A percentile compares a stretch with the other conserved stretches of the same genome.
phyloP scores from a whole-genome alignment of 768 basidiomycete species.

The Daedaleopsis nitida region DNA sequence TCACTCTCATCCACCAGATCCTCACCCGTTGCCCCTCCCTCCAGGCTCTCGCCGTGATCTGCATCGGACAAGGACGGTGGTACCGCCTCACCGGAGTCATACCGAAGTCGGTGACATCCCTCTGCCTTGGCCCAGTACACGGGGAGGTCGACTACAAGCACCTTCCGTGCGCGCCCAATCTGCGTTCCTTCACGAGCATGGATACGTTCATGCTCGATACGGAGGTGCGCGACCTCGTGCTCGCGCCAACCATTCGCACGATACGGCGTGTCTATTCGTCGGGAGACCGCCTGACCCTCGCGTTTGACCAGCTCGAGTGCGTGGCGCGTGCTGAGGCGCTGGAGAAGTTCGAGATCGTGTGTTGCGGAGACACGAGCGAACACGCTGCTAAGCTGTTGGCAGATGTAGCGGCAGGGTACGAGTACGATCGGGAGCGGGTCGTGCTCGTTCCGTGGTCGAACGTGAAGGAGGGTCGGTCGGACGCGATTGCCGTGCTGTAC shows the following conservation, averaged over 20 bases:
- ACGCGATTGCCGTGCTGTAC: conserved; percentile 2
- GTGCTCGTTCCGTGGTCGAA: conserved; percentile 6
- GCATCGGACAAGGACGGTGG: conserved; percentile 37
- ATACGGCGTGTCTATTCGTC: conserved; percentile 32
- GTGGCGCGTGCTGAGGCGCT: conserved; percentile 29
- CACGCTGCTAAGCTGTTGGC: conserved; percentile 1
- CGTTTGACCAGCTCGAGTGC: conserved; percentile 33
- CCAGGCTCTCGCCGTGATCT: conserved; percentile 32
- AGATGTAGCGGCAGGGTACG: neutral
- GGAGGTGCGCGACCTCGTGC: conserved; percentile 36
- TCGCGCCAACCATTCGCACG: conserved; percentile 30
- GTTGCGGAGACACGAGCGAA: conserved; percentile 9
- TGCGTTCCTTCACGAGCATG: conserved; percentile 36
- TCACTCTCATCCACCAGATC: conserved; percentile 35
- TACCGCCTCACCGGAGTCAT: conserved; percentile 32
- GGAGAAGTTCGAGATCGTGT: conserved; percentile 32
- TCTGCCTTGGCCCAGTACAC: conserved; percentile 39
- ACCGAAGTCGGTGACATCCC: conserved; percentile 33
- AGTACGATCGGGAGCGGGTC: conserved; percentile 10
- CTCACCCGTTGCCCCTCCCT: conserved; percentile 33
- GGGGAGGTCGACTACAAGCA: conserved; percentile 32
- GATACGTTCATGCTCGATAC: conserved; percentile 38
- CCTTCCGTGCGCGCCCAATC: conserved; percentile 24
- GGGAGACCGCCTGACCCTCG: conserved; percentile 19
- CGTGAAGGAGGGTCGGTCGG: neutral